Base-by-base conservation (phyloP, 1,284 basidiomycete genomes). In the Ustilago shanxiensis region DNA sequence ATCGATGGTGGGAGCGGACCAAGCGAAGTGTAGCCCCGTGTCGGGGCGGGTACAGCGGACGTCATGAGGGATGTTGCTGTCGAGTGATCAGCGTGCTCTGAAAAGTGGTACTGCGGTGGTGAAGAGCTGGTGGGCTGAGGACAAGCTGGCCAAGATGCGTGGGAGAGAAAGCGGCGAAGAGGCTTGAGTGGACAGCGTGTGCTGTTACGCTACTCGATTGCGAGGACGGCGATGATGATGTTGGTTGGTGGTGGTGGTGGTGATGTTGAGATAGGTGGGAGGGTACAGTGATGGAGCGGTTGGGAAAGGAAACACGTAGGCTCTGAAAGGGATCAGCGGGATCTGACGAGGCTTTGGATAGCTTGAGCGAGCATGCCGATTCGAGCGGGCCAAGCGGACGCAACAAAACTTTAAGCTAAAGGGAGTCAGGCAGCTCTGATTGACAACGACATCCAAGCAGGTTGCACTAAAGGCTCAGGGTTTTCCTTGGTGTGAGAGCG, bases 11-110 rank as follows among this genome's bases (percentile, higher is more conserved):
- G 57, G 1, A 58, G 10, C 16, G 53, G 56, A 29, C 55, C 29
- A 26, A 66, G 45, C n/a, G 68, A 58, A 35, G 57, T 44, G 18
- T 64, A 65, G 58, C 64, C 50, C 64, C 60, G 33, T n/a, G 73
- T n/a, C 5, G 64, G 65, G 16, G 54, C 64, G 22, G 73, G 64
- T 29, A 64, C 57, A n/a, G 73, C 58, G 24, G 73, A 63, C 9
- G 68, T 60, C 68, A 76, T 76, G n/a, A 11, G 49, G 31, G 20
- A 31, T 14, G 47, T 9, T 13, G 45, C 3, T 28, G 24, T 28
- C 11, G 26, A 14, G 13, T 6, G 47, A 13, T 49, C 47, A 49
- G 24, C 24, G 47, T 26, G 24, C 10, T 49, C 47, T 49, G 24
- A 28, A 11, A 9, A 24, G 7, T 44, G 18, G n/a, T 44, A n/a